Percentiles rank a stretch among this genome's conserved stretches.
Conservation (phyloP, 2,329 filamentous ascomycete genomes). For the Aureobasidium mangrovei region DNA sequence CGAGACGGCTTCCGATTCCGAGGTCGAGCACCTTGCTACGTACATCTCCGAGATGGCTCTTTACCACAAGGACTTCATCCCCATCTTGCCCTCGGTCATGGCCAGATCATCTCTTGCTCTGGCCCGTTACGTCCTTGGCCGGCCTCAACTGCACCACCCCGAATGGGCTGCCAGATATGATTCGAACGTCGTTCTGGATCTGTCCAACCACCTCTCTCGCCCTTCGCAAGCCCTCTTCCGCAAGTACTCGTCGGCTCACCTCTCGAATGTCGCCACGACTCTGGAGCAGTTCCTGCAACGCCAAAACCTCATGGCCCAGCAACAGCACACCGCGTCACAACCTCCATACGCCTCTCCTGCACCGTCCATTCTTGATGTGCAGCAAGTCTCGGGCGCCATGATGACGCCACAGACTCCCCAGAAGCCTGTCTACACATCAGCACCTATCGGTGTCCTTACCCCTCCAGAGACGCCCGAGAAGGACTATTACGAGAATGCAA, state of each 20-base stretch:
- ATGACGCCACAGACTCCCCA: constrained; percentile 69
- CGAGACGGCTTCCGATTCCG: constrained; percentile 64
- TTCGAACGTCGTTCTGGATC: constrained; percentile 54
- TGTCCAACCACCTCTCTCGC: constrained; percentile 57
- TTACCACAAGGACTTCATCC: constrained; percentile 96
- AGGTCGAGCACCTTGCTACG: constrained; percentile 87
- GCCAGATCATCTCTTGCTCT: constrained; percentile 80
- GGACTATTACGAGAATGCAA: constrained; percentile 24
- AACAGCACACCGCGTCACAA: constrained; percentile 17
- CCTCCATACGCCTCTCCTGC: constrained; percentile 13
- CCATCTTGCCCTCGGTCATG: constrained; percentile 82
- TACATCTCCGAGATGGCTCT: constrained; percentile 93
- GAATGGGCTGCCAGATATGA: constrained; percentile 69
- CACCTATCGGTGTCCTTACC: constrained; percentile 69
- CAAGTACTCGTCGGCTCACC: constrained; percentile 59
- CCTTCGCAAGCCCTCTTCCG: constrained; percentile 59
- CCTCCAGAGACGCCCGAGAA: constrained; percentile 76
- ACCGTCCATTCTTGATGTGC: constrained; percentile 17
- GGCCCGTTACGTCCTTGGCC: constrained; percentile 74
- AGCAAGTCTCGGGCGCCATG: constrained; percentile 51
- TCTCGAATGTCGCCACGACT: constrained; percentile 55
- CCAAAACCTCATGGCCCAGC: constrained; percentile 36
- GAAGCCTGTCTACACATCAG: constrained; percentile 58
- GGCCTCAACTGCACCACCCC: constrained; percentile 60
- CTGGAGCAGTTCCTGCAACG: constrained; percentile 59